A percentile compares a stretch with the other conserved stretches of the same genome.
These are phyloP conservation scores for Arctium minus DNA, from an alignment of 129 eudicot species.

Conservation along the genomic window DNA sequence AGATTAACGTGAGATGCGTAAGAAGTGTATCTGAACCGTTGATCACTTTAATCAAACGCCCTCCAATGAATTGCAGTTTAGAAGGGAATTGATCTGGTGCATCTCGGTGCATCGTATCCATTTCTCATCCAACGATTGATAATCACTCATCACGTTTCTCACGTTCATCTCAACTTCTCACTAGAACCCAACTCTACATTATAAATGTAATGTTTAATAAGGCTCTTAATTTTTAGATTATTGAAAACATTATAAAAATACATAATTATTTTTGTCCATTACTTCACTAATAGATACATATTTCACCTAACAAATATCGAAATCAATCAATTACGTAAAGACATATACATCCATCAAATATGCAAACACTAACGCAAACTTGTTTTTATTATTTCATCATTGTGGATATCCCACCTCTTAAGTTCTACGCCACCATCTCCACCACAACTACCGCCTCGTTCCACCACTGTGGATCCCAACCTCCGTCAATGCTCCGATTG, in stretches of 20 bases:
- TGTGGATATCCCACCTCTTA: neutral
- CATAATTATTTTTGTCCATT: neutral
- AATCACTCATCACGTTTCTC: too few species aligned
- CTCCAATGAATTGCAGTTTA: too few species aligned
- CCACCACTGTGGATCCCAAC: neutral
- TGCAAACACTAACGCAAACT: too few species aligned
- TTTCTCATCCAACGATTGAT: too few species aligned
- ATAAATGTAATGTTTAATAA: neutral
- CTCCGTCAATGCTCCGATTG: neutral
- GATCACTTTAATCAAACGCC: too few species aligned
- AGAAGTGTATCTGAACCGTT: too few species aligned
- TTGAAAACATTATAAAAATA: neutral
- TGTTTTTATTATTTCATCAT: neutral
- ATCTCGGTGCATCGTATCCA: too few species aligned
- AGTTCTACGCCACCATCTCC: neutral
- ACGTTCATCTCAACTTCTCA: too few species aligned
- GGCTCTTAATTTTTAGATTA: neutral
- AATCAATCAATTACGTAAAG: neutral
- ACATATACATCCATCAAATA: too few species aligned
- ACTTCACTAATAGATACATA: neutral
- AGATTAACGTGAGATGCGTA: too few species aligned
- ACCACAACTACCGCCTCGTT: neutral
- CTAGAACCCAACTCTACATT: neutral
- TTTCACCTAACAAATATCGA: neutral
- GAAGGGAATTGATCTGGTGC: too few species aligned